Conservation (phyloP, 1,284 basidiomycete species). For the Fomitiporia mediterranea region DNA sequence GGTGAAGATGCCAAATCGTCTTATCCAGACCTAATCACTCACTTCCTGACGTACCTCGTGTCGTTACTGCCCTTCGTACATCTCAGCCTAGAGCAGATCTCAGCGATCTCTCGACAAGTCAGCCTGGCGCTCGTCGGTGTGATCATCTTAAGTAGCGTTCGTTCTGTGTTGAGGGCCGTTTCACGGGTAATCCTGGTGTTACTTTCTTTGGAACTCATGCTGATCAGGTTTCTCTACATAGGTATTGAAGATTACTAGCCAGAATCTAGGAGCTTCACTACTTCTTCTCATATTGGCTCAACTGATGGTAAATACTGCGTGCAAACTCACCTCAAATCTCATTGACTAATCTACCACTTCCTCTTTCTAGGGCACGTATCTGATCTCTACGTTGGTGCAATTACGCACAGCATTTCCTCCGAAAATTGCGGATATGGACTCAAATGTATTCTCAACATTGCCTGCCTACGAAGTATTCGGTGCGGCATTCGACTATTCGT, state of each 20-base stretch:
- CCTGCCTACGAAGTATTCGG: slow-evolving; percentile 72
- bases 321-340: neutral
- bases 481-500: slow-evolving; percentile 65
- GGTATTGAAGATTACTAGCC: slow-evolving; percentile 60
- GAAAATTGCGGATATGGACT: slow-evolving; percentile 22
- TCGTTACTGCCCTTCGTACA: slow-evolving; percentile 41
- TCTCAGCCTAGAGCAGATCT: slow-evolving; percentile 37
- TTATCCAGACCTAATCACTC: slow-evolving; percentile 58
- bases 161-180: slow-evolving; percentile 60
- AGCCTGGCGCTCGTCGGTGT: slow-evolving; percentile 65
- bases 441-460: slow-evolving; percentile 67
- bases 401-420: slow-evolving; percentile 72
- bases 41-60: slow-evolving; percentile 48
- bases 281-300: slow-evolving; percentile 72
- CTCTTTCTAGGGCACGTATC: slow-evolving; percentile 59
- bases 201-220: neutral
- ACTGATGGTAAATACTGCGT: slow-evolving; percentile 55
- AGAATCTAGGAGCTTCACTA: slow-evolving; percentile 61
- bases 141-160: slow-evolving; percentile 67
- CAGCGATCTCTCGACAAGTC: slow-evolving; percentile 56
- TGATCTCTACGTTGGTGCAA: slow-evolving; percentile 73
- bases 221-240: slow-evolving; percentile 24
- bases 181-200: slow-evolving; percentile 50
- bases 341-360: neutral
- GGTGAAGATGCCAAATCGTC: slow-evolving; percentile 35